phyloP scores from a whole-genome alignment of 2,329 filamentous ascomycete genomes.

The Cladosporium sp. region DNA sequence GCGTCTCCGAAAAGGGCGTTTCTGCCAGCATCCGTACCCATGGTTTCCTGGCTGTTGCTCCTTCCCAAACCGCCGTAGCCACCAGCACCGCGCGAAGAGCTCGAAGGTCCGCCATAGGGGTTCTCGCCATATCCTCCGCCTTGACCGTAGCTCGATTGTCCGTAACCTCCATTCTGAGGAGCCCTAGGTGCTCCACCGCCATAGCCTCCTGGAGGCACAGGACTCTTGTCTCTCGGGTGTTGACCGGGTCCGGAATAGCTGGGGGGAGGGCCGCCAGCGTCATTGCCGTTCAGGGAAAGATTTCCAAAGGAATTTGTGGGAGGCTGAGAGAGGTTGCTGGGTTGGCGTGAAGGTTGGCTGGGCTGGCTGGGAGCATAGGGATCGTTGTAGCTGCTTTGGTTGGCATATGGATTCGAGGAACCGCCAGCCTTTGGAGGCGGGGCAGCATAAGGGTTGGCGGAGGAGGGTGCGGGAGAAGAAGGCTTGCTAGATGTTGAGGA shows the following conservation, averaged over 20 bases:
- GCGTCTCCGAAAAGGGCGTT: constrained; percentile 62
- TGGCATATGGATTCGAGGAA: constrained; percentile 23
- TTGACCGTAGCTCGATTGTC: constrained; percentile 30
- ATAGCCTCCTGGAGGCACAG: constrained; percentile 42
- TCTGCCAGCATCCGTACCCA: constrained; percentile 51
- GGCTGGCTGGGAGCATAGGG: constrained; percentile 26
- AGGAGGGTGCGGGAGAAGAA: constrained; percentile 35
- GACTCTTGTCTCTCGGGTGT: constrained; percentile 38
- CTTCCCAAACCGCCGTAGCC: constrained; percentile 55
- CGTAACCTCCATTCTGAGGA: constrained; percentile 23
- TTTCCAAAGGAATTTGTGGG: constrained; percentile 29
- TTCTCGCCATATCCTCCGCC: constrained; percentile 48
- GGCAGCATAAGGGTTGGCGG: constrained; percentile 54
- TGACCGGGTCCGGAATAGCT: constrained; percentile 26
- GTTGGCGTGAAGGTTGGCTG: constrained; percentile 1
- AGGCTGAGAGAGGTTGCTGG: constrained; percentile 23
- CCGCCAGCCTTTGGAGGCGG: constrained; percentile 28
- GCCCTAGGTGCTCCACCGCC: constrained; percentile 29
- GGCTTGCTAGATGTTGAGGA: constrained; percentile 40
- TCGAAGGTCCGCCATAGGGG: constrained; percentile 42
- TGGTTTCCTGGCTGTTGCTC: constrained; percentile 45
- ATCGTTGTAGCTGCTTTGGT: constrained; percentile 22
- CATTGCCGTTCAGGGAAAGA: constrained; percentile 22
- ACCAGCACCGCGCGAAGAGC: constrained; percentile 33
- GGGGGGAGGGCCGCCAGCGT: constrained; percentile 31